A percentile compares a stretch with the other conserved stretches of the same genome.
Evolutionary conservation across 106 monocot species (phyloP).

Genomic region (Platanthera zijinensis): DNA sequence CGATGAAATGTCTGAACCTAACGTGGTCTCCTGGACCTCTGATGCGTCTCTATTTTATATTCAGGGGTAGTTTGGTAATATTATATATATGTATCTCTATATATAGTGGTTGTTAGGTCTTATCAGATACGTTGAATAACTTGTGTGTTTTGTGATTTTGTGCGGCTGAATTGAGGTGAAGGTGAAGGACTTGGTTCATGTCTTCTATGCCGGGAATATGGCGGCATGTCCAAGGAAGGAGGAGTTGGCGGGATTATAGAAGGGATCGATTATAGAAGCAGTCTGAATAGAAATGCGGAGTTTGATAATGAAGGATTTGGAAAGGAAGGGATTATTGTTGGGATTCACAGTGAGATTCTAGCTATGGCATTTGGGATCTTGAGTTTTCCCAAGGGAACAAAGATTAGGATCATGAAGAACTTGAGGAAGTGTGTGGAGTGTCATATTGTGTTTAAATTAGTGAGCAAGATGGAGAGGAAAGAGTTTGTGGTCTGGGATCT

Average conservation of each 20-base stretch:
- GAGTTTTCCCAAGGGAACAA: conserved; percentile 34
- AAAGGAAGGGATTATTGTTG: conserved; percentile 21
- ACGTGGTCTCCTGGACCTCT: conserved; percentile 76
- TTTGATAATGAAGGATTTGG: conserved; percentile 9
- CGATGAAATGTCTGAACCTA: conserved; percentile 42
- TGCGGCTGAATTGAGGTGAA: conserved; percentile 90
- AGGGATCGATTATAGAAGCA: conserved; percentile 33
- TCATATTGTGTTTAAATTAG: conserved; percentile 65
- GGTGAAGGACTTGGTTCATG: conserved; percentile 34
- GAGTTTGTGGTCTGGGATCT: conserved; percentile 78
- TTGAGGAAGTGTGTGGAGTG: conserved; percentile 83
- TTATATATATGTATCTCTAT: too few relatives aligned
- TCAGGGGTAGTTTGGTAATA: too few relatives aligned
- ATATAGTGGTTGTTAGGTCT: too few relatives aligned
- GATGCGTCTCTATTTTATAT: too few relatives aligned
- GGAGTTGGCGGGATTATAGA: conserved; percentile 35
- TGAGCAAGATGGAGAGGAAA: conserved; percentile 60
- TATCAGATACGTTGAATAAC: too few relatives aligned
- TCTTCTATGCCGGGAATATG: conserved; percentile 54
- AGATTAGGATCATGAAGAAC: conserved; percentile 89
- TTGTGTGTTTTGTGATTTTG: too few relatives aligned
- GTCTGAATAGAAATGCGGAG: conserved; percentile 1
- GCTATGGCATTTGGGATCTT: conserved; percentile 69
- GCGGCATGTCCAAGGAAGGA: conserved; percentile 11
- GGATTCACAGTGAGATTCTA: conserved; percentile 77